Evolutionary conservation across 2,329 filamentous ascomycete species (phyloP), one percentile per base, ranked within the genome.

Genomic region (Pseudogymnoascus pannorum): DNA sequence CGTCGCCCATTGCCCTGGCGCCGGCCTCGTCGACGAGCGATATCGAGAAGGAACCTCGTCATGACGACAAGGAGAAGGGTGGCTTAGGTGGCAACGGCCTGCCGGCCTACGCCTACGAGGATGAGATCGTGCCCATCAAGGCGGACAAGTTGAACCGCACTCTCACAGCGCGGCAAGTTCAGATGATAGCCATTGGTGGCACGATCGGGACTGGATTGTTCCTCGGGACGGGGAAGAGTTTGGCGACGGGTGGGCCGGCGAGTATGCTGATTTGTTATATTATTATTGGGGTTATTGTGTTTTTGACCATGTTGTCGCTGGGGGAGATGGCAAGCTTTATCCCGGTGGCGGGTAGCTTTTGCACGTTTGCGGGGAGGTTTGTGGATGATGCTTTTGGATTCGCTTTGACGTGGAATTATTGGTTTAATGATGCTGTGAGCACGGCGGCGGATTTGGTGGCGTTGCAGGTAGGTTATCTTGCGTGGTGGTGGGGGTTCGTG

Each of bases 131-230:
- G 40, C 20, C 20, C 6, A 44, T 44, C 40, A 44, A 44, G 12
- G 74, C 76, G 2, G 80, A 84, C 66, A 75, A 74, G 60, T 75
- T 87, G 9, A 76, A 76, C 18, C 80, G 84, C 4, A 78, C 81
- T 42, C 75, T 87, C 11, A 83, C 81, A 2, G 75, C 81, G 14
- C 79, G 84, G n/a, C 85, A 87, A 70, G 81, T 87, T 9, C 84
- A 87, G 73, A 87, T 87, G 83, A 85, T 87, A 64, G 85, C 85
- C 44, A 81, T 84, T 57, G 81, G 79, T 18, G 81, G 81, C 35
- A 84, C 80, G 1, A 84, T 84, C 54, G 81, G 82, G 7, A 86
- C 84, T 0, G 84, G 84, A 2, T 72, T 87, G 3, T 87, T 87
- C 65, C 75, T 87, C 5, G 84, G 84, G 29, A 85, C 82, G 0